Conservation (phyloP, 805 yeast species). For the Yarrowia divulgata region DNA sequence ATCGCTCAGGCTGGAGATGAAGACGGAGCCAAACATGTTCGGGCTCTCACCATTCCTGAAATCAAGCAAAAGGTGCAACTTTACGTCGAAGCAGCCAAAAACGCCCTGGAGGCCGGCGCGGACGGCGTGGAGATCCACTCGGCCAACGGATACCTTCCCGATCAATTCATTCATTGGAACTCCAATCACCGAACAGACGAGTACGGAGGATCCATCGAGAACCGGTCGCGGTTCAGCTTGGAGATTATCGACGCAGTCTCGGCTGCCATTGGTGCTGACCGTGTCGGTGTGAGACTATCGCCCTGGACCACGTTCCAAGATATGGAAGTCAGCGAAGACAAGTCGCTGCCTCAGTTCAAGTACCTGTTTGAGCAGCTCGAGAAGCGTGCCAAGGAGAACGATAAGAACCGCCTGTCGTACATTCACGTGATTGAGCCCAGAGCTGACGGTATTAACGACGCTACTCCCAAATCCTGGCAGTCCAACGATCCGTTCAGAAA, state of each 20-base stretch:
- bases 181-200: slow-evolving; percentile 63
- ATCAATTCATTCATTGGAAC: slow-evolving; percentile 56
- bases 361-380: slow-evolving; percentile 55
- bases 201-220: slow-evolving; percentile 68
- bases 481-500: slow-evolving; percentile 45
- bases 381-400: slow-evolving; percentile 47
- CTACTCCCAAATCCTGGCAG: slow-evolving; percentile 41
- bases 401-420: slow-evolving; percentile 51
- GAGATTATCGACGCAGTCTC: slow-evolving; percentile 61
- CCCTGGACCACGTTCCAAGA: slow-evolving; percentile 44
- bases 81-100: slow-evolving; percentile 60
- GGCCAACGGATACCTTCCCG: slow-evolving; percentile 66
- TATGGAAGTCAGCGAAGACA: slow-evolving; percentile 39
- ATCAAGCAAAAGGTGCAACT: slow-evolving; percentile 55
- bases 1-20: slow-evolving; percentile 37
- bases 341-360: slow-evolving; percentile 48
- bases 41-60: slow-evolving; percentile 55
- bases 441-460: slow-evolving; percentile 45
- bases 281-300: slow-evolving; percentile 55
- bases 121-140: slow-evolving; percentile 72
- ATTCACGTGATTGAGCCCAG: slow-evolving; percentile 53
- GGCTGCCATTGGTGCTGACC: slow-evolving; percentile 57
- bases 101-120: slow-evolving; percentile 60
- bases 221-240: slow-evolving; percentile 58
- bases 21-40: slow-evolving; percentile 31